Base-by-base conservation (phyloP, 768 basidiomycete genomes). In the Serendipita indica region DNA sequence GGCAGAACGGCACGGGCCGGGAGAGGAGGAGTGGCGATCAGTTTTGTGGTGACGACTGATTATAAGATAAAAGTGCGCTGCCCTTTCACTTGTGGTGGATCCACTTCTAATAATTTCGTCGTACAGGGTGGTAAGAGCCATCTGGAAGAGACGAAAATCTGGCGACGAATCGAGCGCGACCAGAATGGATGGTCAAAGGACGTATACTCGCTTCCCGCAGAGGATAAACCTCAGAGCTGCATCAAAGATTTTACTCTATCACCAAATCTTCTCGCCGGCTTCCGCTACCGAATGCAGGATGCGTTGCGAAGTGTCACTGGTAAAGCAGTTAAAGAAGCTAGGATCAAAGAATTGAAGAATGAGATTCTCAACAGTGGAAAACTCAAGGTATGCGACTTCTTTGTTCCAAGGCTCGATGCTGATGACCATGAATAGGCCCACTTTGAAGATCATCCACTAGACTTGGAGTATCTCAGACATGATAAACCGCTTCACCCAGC, bases 221-320 rank as follows among this genome's bases (percentile, higher is more conserved):
- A 16, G 10, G 10, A 27, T 27, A 18, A 28, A 7, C 49, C 49
- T 22, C 20, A 1, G 30, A 54, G 49, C n/a, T 7, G 20, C 20
- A 54, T 54, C 12, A 54, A 54, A 27, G 16, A 16, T 7, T 54
- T 27, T 27, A 54, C 20, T 27, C 20, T 54, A 7, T 1, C 49
- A 22, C 49, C 49, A 16, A 22, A 18, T 18, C 30, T 54, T 16
- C 49, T 54, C 7, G 20, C 49, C 32, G 22, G 89, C 20, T 99
- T 99, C 73, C 75, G 93, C 66, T 99, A 99, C 72, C 79, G 96
- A 49, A 97, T 97, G 94, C 89, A 94, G 67, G 96, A 98, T 67
- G 96, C 90, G 1, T 67, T 98, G 65, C 76, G 89, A 63, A 79
- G 84, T 45, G 92, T 96, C 7, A 98, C 96, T 58, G 78, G 83